These are phyloP conservation scores for Amphibolis antarctica DNA, from an alignment of 106 monocot genomes.

Conservation along the genomic window DNA sequence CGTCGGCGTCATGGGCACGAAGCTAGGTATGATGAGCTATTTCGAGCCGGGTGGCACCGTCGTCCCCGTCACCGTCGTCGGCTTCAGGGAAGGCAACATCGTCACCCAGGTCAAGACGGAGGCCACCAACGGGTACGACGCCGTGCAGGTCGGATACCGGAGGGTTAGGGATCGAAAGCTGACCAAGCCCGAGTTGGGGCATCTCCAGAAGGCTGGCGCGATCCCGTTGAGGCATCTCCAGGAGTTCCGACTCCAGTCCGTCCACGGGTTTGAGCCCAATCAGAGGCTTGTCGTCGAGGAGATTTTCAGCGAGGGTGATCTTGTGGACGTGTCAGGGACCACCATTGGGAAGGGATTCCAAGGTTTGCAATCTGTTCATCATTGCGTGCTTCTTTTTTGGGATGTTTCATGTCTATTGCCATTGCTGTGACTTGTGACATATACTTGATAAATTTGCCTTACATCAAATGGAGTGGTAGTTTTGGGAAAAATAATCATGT, in stretches of 20 bases:
- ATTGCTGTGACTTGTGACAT: too few relatives aligned
- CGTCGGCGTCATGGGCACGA: conserved; percentile 89
- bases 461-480: too few relatives aligned
- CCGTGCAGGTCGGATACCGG: conserved; percentile 86
- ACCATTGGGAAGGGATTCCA: conserved; percentile 96
- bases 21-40: conserved; percentile 95
- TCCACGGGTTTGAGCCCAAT: conserved; percentile 74
- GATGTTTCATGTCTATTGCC: background rate
- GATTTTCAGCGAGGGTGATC: conserved; percentile 83
- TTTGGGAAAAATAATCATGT: too few relatives aligned
- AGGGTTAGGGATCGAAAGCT: conserved; percentile 81
- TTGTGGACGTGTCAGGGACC: conserved; percentile 76
- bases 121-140: conserved; percentile 90
- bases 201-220: conserved; percentile 71
- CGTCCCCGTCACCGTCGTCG: conserved; percentile 89
- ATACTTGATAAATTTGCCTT: too few relatives aligned
- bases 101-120: conserved; percentile 89
- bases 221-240: conserved; percentile 78
- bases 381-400: background rate
- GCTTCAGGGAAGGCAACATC: conserved; percentile 95
- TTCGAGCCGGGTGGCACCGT: conserved; percentile 71
- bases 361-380: conserved; percentile 27
- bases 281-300: conserved; percentile 57
- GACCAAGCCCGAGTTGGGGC: conserved; percentile 81
- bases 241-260: conserved; percentile 67